Evolutionary conservation across 176 grass and related monocot genomes (phyloP).

Genomic region (Carex scoparia): DNA sequence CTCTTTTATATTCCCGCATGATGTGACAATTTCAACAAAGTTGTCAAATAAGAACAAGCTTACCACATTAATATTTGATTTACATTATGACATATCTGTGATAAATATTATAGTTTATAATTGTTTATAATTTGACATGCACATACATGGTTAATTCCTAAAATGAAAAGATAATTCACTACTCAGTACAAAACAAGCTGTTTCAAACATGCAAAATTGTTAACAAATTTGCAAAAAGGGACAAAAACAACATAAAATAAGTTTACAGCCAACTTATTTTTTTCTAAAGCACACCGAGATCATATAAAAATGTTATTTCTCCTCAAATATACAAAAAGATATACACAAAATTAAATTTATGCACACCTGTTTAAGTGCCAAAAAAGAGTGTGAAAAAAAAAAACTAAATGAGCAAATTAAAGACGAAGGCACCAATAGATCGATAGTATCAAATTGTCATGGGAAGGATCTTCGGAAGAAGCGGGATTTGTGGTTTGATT

Average conservation of each 20-base stretch:
- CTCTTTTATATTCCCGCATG: too few species aligned
- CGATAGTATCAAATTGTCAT: slow-evolving; percentile 49
- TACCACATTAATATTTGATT: too few species aligned
- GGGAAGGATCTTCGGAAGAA: slow-evolving; percentile 64
- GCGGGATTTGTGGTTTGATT: slow-evolving; percentile 50
- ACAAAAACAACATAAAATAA: not conserved
- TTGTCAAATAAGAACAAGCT: too few species aligned
- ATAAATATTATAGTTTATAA: too few species aligned
- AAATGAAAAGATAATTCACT: not conserved
- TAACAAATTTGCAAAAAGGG: not conserved
- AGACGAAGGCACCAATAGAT: not conserved
- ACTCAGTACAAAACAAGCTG: not conserved
- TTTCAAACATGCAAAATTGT: slow-evolving; percentile 9
- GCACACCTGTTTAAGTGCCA: not conserved
- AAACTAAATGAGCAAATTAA: not conserved
- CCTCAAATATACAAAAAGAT: slow-evolving; percentile 5
- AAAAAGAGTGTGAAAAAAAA: not conserved
- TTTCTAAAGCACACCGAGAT: not conserved
- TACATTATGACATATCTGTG: too few species aligned
- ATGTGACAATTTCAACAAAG: too few species aligned
- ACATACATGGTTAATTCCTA: not conserved
- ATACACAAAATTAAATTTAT: not conserved
- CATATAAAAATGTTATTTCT: not conserved
- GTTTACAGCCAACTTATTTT: too few species aligned
- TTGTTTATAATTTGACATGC: not conserved